Evolutionary conservation across 1,284 basidiomycete species (phyloP).

Genomic region (Neonothopanus nambi): DNA sequence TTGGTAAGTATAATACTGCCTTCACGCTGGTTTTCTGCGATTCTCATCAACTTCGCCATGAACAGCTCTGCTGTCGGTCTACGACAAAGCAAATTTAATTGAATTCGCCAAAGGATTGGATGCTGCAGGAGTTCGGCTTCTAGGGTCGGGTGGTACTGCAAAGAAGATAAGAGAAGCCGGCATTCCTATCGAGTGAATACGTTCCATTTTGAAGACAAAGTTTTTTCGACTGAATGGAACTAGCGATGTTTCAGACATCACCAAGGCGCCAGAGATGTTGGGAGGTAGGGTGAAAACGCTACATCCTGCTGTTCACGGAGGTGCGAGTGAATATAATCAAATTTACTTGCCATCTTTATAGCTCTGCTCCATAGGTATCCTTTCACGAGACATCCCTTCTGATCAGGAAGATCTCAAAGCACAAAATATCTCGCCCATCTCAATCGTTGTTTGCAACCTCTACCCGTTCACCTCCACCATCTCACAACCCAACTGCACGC

Average conservation of each 20-base stretch:
- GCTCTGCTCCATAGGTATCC: constrained; percentile 62
- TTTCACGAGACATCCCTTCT: constrained; percentile 85
- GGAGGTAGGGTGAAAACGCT: constrained; percentile 98
- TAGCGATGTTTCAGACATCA: constrained; percentile 97
- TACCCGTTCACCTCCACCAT: constrained; percentile 97
- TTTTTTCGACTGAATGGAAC: neutral
- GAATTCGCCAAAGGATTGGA: constrained; percentile 87
- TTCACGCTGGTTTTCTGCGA: neutral
- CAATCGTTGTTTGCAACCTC: constrained; percentile 97
- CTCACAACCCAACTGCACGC: constrained; percentile 84
- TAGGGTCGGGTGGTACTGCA: constrained; percentile 97
- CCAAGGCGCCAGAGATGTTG: constrained; percentile 99
- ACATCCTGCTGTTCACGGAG: constrained; percentile 98
- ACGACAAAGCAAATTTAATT: constrained; percentile 92
- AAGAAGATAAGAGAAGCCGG: constrained; percentile 96
- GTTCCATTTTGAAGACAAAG: neutral
- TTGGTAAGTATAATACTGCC: constrained; percentile 13
- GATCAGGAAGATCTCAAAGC: constrained; percentile 82
- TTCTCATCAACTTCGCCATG: neutral
- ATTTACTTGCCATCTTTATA: neutral
- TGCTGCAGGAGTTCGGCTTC: constrained; percentile 80
- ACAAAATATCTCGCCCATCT: constrained; percentile 87
- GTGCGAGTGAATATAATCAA: constrained; percentile 42
- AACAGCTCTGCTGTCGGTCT: constrained; percentile 90
- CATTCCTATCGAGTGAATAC: constrained; percentile 82